Evolutionary conservation across 352 stramenopile genomes (phyloP).

Genomic region (Phytophthora gonapodyides): DNA sequence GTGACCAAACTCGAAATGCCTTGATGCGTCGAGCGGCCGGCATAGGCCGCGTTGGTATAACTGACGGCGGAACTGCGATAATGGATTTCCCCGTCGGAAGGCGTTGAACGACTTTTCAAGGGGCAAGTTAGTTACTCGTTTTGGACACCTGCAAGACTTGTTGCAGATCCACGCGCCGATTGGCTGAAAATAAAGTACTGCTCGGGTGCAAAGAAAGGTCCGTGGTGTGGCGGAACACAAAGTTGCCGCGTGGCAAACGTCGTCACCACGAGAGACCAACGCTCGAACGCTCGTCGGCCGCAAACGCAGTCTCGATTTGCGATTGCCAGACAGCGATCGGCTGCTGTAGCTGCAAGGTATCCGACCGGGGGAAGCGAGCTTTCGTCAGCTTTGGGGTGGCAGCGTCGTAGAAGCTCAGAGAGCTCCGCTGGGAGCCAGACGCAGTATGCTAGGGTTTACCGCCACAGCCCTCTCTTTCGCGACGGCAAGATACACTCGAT

Average conservation of each 20-base stretch:
- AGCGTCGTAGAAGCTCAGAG: too few species aligned
- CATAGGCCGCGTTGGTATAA: slow-evolving; percentile 23
- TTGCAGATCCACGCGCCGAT: slow-evolving; percentile 6
- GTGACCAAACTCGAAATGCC: slow-evolving; percentile 45
- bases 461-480: too few species aligned
- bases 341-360: too few species aligned
- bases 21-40: slow-evolving; percentile 23
- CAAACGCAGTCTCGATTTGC: not conserved
- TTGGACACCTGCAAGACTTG: slow-evolving; percentile 17
- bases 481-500: too few species aligned
- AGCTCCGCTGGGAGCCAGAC: too few species aligned
- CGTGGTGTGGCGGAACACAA: slow-evolving; percentile 15
- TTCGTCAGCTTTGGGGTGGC: too few species aligned
- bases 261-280: slow-evolving; percentile 24
- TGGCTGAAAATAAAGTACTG: slow-evolving; percentile 10
- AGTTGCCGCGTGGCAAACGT: slow-evolving; percentile 39
- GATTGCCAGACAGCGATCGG: too few species aligned
- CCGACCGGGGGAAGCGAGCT: too few species aligned
- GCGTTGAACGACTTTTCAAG: not conserved
- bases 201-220: slow-evolving; percentile 8
- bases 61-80: slow-evolving; percentile 12
- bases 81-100: slow-evolving; percentile 12
- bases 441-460: too few species aligned
- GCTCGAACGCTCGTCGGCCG: too few species aligned
- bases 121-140: not conserved